A percentile compares a stretch with the other conserved stretches of the same genome.
Conservation (phyloP, 768 basidiomycete genomes). For the Lactifluus pinguis region DNA sequence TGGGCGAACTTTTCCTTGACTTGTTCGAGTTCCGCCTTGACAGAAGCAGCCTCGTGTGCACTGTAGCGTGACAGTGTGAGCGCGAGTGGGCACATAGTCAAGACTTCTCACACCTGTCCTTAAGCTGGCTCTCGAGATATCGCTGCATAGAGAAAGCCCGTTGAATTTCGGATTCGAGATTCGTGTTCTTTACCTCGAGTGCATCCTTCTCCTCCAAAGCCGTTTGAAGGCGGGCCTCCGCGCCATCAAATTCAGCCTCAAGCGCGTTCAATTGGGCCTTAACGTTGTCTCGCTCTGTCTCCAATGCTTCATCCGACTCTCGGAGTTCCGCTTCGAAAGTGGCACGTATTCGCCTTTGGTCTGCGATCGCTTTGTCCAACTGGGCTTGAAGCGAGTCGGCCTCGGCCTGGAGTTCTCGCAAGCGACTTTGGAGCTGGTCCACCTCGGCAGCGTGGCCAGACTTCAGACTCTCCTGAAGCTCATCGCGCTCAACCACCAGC, state of each 20-base stretch:
- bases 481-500: constrained; percentile 23
- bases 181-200: constrained; percentile 48
- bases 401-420: constrained; percentile 10
- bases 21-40: constrained; percentile 23
- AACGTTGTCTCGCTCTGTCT: background rate
- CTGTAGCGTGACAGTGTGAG: constrained; percentile 28
- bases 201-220: constrained; percentile 42
- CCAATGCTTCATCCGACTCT: constrained; percentile 1
- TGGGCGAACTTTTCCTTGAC: constrained; percentile 30
- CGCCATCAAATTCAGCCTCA: constrained; percentile 35
- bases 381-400: constrained; percentile 4
- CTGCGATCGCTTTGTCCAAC: constrained; percentile 10
- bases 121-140: constrained; percentile 53
- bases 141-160: constrained; percentile 50
- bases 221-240: constrained; percentile 28
- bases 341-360: background rate
- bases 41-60: constrained; percentile 34
- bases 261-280: constrained; percentile 27
- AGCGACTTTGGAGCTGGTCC: constrained; percentile 11
- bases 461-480: constrained; percentile 24
- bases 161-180: constrained; percentile 57
- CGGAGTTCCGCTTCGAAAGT: constrained; percentile 19
- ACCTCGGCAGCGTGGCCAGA: constrained; percentile 20
- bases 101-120: constrained; percentile 42
- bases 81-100: background rate